phyloP scores from a whole-genome alignment of 345 rosid species.

The Salix dunnii region DNA sequence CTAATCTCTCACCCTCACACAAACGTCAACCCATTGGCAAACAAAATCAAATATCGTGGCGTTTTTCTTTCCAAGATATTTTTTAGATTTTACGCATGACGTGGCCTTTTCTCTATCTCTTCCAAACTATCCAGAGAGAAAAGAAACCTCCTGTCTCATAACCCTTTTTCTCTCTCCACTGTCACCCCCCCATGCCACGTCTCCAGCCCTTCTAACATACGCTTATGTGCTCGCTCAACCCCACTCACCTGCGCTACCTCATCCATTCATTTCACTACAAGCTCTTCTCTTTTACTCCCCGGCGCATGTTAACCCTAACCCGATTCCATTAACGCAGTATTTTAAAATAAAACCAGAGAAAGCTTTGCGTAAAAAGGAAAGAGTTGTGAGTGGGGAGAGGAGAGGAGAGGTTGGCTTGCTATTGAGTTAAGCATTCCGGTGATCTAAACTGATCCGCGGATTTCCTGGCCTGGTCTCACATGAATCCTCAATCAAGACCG shows the following conservation, averaged over 20 bases:
- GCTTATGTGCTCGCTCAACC: constrained; percentile 16
- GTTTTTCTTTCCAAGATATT: no score
- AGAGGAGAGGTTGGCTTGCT: no score
- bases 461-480: constrained; percentile 2
- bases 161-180: constrained; percentile 27
- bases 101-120: constrained; percentile 62
- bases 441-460: constrained; percentile 20
- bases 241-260: constrained; percentile 19
- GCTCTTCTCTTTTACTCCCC: background rate
- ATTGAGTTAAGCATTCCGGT: constrained; percentile 12
- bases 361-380: background rate
- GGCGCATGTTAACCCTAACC: constrained; percentile 7
- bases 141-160: constrained; percentile 1
- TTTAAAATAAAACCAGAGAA: background rate
- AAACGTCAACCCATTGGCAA: no score
- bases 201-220: constrained; percentile 21
- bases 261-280: constrained; percentile 8
- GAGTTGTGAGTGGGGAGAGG: background rate
- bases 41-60: no score
- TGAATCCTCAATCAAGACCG: background rate
- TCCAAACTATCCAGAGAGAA: constrained; percentile 44
- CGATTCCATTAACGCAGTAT: background rate
- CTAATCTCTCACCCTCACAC: no score
- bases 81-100: constrained; percentile 25
- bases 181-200: constrained; percentile 36